Evolutionary conservation across 129 eudicot species (phyloP).

Genomic region (Artemisia argyi): DNA sequence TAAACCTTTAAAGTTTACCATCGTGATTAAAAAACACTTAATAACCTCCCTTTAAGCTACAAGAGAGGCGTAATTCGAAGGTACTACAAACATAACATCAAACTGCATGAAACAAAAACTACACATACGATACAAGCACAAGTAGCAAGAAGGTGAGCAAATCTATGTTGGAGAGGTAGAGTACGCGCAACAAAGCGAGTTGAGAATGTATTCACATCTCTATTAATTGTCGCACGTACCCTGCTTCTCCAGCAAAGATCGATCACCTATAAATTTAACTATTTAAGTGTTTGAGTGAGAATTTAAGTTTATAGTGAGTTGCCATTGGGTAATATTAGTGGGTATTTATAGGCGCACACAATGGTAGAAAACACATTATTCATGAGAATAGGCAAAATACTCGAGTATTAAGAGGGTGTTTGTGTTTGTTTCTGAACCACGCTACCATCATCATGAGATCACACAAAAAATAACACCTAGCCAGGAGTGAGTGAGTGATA

Average conservation of each 20-base stretch:
- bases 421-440: slow-evolving; percentile 21
- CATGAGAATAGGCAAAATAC: background rate
- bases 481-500: background rate
- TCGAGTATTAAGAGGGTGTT: slow-evolving; percentile 25
- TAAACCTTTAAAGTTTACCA: too few species aligned
- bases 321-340: slow-evolving; percentile 2
- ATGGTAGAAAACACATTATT: background rate
- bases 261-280: slow-evolving; percentile 10
- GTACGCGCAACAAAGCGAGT: slow-evolving; percentile 27
- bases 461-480: background rate
- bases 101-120: too few species aligned
- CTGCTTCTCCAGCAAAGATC: slow-evolving; percentile 47
- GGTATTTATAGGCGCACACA: slow-evolving; percentile 31
- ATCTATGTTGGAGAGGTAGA: slow-evolving; percentile 26
- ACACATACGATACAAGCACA: background rate
- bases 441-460: slow-evolving; percentile 32
- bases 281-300: background rate
- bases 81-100: too few species aligned
- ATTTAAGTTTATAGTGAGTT: slow-evolving; percentile 1
- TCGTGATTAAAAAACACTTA: too few species aligned
- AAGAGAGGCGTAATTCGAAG: too few species aligned
- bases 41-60: too few species aligned
- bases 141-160: slow-evolving; percentile 22
- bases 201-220: background rate
- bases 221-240: slow-evolving; percentile 42